phyloP scores from a whole-genome alignment of 371 early-diverging fungal species.

The Scutellospora calospora region DNA sequence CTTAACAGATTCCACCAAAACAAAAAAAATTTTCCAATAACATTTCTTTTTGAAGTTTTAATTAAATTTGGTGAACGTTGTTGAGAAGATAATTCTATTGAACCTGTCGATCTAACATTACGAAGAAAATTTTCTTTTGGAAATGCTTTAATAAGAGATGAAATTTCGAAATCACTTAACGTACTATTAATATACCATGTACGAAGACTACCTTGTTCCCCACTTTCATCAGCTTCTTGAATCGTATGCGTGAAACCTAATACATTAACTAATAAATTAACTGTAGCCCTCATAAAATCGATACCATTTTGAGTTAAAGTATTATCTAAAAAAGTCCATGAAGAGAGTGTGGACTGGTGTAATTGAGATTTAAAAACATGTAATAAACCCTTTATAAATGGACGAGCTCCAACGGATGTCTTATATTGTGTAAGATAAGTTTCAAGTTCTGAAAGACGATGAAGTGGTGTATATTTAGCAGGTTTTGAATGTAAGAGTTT shows the following conservation, averaged over 20 bases:
- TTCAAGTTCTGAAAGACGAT: conserved; percentile 13
- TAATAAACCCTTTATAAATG: conserved; percentile 24
- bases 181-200: conserved; percentile 30
- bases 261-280: conserved; percentile 34
- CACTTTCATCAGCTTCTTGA: conserved; percentile 38
- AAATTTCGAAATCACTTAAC: conserved; percentile 15
- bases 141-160: neutral
- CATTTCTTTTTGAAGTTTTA: neutral
- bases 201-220: conserved; percentile 1
- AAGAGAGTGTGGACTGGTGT: neutral
- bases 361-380: conserved; percentile 17
- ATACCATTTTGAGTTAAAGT: conserved; percentile 32
- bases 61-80: conserved; percentile 5
- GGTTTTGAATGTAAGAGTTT: conserved; percentile 17
- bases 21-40: neutral
- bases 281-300: conserved; percentile 41
- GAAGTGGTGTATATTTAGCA: conserved; percentile 27
- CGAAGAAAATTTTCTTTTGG: conserved; percentile 4
- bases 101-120: conserved; percentile 29
- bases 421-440: conserved; percentile 37
- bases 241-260: conserved; percentile 35
- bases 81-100: conserved; percentile 38
- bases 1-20: neutral
- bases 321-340: conserved; percentile 42
- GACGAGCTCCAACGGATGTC: conserved; percentile 5